Evolutionary conservation across 768 basidiomycete genomes (phyloP).

Genomic region (Lactifluus volemus): DNA sequence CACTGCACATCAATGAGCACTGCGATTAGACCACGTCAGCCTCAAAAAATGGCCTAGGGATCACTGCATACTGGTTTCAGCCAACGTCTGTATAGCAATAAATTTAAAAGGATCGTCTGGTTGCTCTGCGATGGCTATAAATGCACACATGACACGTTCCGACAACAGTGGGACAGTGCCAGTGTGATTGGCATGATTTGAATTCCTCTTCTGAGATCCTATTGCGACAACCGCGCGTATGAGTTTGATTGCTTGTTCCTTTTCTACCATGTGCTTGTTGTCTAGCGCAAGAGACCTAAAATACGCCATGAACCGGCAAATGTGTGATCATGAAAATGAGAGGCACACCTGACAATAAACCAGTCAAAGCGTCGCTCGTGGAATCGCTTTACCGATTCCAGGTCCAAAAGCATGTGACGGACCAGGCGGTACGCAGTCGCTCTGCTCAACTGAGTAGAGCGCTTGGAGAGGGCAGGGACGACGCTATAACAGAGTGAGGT

Average conservation of each 20-base stretch:
- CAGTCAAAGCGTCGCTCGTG: slow-evolving; percentile 67
- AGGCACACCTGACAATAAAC: slow-evolving; percentile 76
- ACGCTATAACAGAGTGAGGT: slow-evolving; percentile 40
- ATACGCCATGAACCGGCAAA: slow-evolving; percentile 2
- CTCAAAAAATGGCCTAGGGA: neutral
- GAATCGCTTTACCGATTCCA: slow-evolving; percentile 57
- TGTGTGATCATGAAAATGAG: neutral
- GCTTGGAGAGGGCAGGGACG: slow-evolving; percentile 72
- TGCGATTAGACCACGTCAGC: slow-evolving; percentile 26
- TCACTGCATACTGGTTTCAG: slow-evolving; percentile 63
- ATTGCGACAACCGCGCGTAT: slow-evolving; percentile 77
- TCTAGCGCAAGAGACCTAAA: slow-evolving; percentile 77
- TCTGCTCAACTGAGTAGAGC: slow-evolving; percentile 59
- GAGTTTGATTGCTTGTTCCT: slow-evolving; percentile 88
- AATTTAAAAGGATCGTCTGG: slow-evolving; percentile 81
- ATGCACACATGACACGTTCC: slow-evolving; percentile 71
- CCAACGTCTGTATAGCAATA: slow-evolving; percentile 77
- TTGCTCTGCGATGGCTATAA: slow-evolving; percentile 92
- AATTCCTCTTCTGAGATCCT: slow-evolving; percentile 48
- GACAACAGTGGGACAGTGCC: slow-evolving; percentile 60
- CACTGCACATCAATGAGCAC: slow-evolving; percentile 85
- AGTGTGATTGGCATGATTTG: slow-evolving; percentile 32
- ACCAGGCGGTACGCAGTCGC: slow-evolving; percentile 80
- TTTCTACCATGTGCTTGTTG: slow-evolving; percentile 72
- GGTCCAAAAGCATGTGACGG: slow-evolving; percentile 68